These are phyloP conservation scores for Rosa lucieae DNA, from an alignment of 306 rosid species.

Conservation along the genomic window DNA sequence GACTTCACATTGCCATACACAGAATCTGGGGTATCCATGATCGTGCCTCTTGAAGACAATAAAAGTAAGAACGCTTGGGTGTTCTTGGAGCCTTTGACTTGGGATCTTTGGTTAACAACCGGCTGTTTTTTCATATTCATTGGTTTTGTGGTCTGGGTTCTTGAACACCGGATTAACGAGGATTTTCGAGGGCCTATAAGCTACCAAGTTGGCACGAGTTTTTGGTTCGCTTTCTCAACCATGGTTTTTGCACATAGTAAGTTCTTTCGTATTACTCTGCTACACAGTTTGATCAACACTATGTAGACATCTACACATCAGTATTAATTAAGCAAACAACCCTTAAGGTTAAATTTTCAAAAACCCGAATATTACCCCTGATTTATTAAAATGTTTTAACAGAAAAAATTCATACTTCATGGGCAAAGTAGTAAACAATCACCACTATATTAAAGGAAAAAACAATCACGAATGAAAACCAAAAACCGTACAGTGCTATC, in stretches of 20 bases:
- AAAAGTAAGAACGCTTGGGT: neutral
- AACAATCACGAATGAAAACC: no score
- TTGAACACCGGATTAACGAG: slow-evolving; percentile 3
- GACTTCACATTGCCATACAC: slow-evolving; percentile 14
- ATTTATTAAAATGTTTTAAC: no score
- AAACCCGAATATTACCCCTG: no score
- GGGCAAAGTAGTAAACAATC: no score
- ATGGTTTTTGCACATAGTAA: slow-evolving; percentile 9
- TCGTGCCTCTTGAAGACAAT: neutral
- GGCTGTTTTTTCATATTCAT: neutral
- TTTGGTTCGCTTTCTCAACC: slow-evolving; percentile 12
- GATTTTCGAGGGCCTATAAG: neutral
- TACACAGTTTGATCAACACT: neutral
- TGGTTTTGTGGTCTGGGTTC: slow-evolving; percentile 9
- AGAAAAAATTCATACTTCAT: no score
- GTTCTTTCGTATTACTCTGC: neutral
- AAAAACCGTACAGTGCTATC: no score
- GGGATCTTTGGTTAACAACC: slow-evolving; percentile 1
- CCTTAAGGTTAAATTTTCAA: no score
- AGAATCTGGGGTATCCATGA: slow-evolving; percentile 9
- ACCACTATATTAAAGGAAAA: no score
- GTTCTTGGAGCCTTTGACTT: slow-evolving; percentile 1
- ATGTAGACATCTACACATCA: neutral
- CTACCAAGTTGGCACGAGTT: neutral
- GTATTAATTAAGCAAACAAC: no score